Evolutionary conservation across 345 rosid species (phyloP).

Genomic region (Turnera subulata): DNA sequence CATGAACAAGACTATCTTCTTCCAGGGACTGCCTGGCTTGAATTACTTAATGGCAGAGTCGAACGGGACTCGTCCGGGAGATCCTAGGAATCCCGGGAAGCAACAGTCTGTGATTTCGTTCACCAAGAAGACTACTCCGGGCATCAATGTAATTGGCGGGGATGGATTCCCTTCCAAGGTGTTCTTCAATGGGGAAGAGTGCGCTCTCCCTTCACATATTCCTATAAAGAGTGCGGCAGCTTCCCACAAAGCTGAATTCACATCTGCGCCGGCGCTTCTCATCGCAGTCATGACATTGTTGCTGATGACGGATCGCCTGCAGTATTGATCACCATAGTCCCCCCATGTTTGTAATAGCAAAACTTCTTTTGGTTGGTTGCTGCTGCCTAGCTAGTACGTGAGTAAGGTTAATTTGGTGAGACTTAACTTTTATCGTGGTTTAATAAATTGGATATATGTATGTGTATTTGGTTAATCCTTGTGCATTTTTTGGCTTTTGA

Average conservation of each 20-base stretch:
- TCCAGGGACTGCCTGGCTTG: slow-evolving; percentile 67
- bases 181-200: slow-evolving; percentile 89
- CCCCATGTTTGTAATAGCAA: no score
- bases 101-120: slow-evolving; percentile 90
- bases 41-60: slow-evolving; percentile 56
- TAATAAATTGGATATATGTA: no score
- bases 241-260: slow-evolving; percentile 21
- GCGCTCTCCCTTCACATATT: slow-evolving; percentile 59
- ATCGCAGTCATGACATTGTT: slow-evolving; percentile 27
- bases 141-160: slow-evolving; percentile 47
- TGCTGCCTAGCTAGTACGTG: no score
- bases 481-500: no score
- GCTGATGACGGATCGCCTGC: slow-evolving; percentile 33
- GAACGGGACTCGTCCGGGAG: slow-evolving; percentile 48
- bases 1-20: slow-evolving; percentile 48
- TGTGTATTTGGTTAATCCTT: no score
- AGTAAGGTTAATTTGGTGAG: no score
- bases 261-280: slow-evolving; percentile 25
- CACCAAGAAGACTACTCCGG: slow-evolving; percentile 41
- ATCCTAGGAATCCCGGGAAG: slow-evolving; percentile 75
- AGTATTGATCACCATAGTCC: background rate
- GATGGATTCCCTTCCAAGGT: slow-evolving; percentile 77
- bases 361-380: no score
- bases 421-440: no score
- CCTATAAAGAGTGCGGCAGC: slow-evolving; percentile 50